Percentiles rank a stretch among this genome's conserved stretches.
Evolutionary conservation across 805 yeast species (phyloP).

Genomic region (Cyberlindnera saturnus): DNA sequence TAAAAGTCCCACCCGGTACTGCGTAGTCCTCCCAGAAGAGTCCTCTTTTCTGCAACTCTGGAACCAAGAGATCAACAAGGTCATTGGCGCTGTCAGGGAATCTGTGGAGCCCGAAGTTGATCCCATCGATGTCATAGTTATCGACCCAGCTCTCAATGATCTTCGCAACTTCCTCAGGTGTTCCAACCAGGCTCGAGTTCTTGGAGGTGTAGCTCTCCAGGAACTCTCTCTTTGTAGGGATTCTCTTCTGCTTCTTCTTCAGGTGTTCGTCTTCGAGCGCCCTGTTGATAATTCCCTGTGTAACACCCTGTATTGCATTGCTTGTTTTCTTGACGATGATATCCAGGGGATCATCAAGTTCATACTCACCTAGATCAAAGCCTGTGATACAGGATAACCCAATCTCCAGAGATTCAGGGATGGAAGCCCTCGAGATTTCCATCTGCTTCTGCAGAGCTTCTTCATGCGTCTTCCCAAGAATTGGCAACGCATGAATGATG

Average conservation of each 20-base stretch:
- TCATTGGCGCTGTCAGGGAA: conserved; percentile 35
- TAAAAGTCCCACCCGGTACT: conserved; percentile 26
- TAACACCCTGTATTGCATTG: too few relatives aligned
- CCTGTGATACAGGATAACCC: conserved; percentile 41
- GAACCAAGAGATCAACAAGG: conserved; percentile 23
- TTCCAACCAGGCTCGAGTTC: conserved; percentile 24
- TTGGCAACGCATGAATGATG: conserved; percentile 30
- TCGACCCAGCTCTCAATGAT: conserved; percentile 35
- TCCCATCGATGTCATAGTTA: conserved; percentile 35
- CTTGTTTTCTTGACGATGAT: conserved; percentile 2
- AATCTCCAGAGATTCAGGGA: conserved; percentile 36
- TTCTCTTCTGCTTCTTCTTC: conserved; percentile 11
- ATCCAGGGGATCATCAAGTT: conserved; percentile 37
- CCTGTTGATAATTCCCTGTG: too few relatives aligned
- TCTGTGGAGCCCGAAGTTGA: conserved; percentile 34
- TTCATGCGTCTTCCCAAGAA: conserved; percentile 35
- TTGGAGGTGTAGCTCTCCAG: conserved; percentile 19
- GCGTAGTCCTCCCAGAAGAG: conserved; percentile 33
- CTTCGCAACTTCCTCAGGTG: conserved; percentile 34
- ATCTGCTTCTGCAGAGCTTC: conserved; percentile 33
- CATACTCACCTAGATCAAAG: conserved; percentile 35
- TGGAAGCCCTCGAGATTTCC: conserved; percentile 31
- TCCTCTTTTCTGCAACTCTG: conserved; percentile 32
- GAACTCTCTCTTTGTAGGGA: conserved; percentile 25
- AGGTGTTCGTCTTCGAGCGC: conserved; percentile 6